These are phyloP conservation scores for Kazachstania taianensis DNA, from an alignment of 805 yeast genomes.

Conservation along the genomic window DNA sequence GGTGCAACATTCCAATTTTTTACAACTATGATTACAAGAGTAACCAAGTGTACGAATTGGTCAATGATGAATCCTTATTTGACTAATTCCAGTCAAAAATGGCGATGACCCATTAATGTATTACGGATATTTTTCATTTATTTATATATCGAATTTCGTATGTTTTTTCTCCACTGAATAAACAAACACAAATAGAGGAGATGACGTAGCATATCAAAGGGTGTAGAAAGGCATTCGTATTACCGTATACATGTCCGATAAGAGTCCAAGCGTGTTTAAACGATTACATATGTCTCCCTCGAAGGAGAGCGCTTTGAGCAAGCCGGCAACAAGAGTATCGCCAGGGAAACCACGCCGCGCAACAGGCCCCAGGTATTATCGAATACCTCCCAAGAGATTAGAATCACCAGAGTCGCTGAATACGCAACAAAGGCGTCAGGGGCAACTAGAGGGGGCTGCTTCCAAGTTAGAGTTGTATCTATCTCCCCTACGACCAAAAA, in stretches of 20 bases:
- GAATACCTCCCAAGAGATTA: conserved; percentile 5
- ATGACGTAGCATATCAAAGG: no score
- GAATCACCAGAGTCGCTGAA: conserved; percentile 1
- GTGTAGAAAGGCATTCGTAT: no score
- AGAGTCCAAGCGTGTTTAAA: conserved; percentile 14
- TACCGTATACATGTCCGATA: no score
- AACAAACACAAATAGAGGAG: no score
- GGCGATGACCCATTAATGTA: no score
- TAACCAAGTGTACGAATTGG: conserved; percentile 24
- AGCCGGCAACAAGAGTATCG: conserved; percentile 19
- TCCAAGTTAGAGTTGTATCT: conserved; percentile 20
- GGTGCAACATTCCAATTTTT: conserved; percentile 23
- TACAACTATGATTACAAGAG: conserved; percentile 16
- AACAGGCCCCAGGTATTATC: neutral
- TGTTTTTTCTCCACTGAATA: no score
- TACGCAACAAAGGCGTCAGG: neutral
- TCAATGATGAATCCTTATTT: conserved; percentile 24
- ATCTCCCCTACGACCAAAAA: conserved; percentile 5
- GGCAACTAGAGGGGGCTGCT: conserved; percentile 8
- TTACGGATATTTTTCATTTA: no score
- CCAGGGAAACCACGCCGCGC: conserved; percentile 5
- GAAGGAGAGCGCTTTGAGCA: conserved; percentile 11
- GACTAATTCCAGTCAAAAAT: conserved; percentile 9
- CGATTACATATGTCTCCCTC: conserved; percentile 22
- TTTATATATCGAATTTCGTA: no score